Base-by-base conservation (phyloP, 176 grass and related monocot species). In the Oryza australiensis region DNA sequence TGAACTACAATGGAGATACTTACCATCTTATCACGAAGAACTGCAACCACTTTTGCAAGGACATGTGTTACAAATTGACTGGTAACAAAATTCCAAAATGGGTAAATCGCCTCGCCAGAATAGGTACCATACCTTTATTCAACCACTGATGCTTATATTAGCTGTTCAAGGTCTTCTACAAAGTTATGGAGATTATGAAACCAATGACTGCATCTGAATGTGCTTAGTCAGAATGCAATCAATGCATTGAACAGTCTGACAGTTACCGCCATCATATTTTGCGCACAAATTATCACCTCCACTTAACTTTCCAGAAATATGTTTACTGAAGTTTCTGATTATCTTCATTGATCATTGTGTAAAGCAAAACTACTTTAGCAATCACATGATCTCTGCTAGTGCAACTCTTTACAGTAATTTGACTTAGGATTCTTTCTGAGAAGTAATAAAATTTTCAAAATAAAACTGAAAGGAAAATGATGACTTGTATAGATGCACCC, bases 21-120 rank as follows among this genome's bases (percentile, higher is more conserved):
- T 98, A 98, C 53, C 95, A 98, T 88, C 88, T 98, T 68, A 98
- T 98, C 75, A 88, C 70, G 16, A 98, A 98, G 86, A 98, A 98
- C 62, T 98, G 95, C 79, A 98, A 98, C 77, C 95, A 98, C 70
- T 98, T 98, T 13, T 98, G 95, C 84, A 93, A 95, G 75, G 95
- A 98, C 76, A 89, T 95, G 79, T 95, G 93, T 80, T 88, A 73
- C 79, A 98, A 98, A 83, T 84, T 98, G 82, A 98, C 95, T 4
- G 88, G 95, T 3, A 95, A 80, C 57, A 80, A 74, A 80, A 93
- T 98, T 72, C 92, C 95, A 46, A 95, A 89, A 82, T 95, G 95
- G 95, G 95, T 98, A 23, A 98, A 98, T 72, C 87, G 95, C 10
- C 95, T 98, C 12, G 95, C 95, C 40, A 89, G 90, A 85, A 93